Evolutionary conservation across 2,329 filamentous ascomycete genomes (phyloP).

Genomic region (Rhynchosporium agropyri): DNA sequence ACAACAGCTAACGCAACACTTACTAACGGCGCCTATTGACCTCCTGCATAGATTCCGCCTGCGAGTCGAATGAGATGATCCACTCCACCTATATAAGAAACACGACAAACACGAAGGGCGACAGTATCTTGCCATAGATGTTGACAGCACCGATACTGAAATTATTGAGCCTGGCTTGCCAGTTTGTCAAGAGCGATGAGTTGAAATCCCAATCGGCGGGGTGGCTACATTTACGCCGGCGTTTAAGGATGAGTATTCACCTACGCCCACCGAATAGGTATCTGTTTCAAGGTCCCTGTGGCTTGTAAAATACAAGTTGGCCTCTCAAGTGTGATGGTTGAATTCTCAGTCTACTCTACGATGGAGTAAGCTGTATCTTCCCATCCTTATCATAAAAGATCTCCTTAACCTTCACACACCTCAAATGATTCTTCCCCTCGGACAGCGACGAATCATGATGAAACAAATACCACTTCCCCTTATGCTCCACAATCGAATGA

Average conservation of each 20-base stretch:
- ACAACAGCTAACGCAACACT: neutral
- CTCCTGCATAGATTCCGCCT: constrained; percentile 3
- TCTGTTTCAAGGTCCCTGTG: too few relatives aligned
- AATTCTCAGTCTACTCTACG: constrained; percentile 1
- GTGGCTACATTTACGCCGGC: too few relatives aligned
- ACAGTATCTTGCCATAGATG: constrained; percentile 5
- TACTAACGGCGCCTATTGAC: constrained; percentile 6
- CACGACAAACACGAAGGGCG: constrained; percentile 2
- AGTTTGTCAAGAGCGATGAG: too few relatives aligned
- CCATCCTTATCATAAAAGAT: constrained; percentile 71
- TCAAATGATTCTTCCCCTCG: constrained; percentile 68
- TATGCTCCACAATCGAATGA: constrained; percentile 75
- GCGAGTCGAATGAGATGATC: constrained; percentile 7
- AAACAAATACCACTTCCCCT: constrained; percentile 73
- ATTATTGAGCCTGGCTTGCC: neutral
- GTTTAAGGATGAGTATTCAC: too few relatives aligned
- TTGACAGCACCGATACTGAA: constrained; percentile 1
- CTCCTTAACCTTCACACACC: constrained; percentile 75
- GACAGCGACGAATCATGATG: constrained; percentile 72
- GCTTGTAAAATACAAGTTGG: too few relatives aligned
- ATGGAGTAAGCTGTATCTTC: constrained; percentile 50
- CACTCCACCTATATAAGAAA: constrained; percentile 4
- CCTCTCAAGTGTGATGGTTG: neutral
- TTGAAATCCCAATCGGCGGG: too few relatives aligned
- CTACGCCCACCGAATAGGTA: too few relatives aligned